Base-by-base conservation (phyloP, 208 protist species). In the Trypanosoma cruzi region DNA sequence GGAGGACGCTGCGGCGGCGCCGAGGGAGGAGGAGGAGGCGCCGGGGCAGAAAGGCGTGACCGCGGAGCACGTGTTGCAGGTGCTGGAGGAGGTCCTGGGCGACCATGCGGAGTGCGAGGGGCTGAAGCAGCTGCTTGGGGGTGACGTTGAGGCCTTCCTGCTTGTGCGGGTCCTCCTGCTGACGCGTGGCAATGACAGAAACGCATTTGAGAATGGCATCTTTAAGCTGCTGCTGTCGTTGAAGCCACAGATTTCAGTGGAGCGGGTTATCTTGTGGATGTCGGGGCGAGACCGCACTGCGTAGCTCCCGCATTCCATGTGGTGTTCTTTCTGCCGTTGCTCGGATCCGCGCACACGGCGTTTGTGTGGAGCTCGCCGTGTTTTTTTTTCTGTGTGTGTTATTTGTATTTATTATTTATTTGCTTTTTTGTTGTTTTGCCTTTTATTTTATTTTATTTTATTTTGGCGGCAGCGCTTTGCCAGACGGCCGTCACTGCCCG, bases 91-190 rank as follows among this genome's bases (percentile, higher is more conserved):
- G 26, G 28, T 40, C 26, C 14, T 62, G 0, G 42, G 18, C 5
- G 53, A 54, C 14, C 53, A 54, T 36, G 49, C 32, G 11, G 58
- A 62, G 34, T 54, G 65, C 31, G 64, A 18, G 28, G 40, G 48
- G 11, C 44, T 79, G 32, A 59, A 74, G 29, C 16, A 52, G 13
- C 22, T 80, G 4, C 63, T 84, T 2, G 55, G 68, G 16, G 53
- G 64, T 16, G 68, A 81, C 40, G 4, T 54, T 6, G 75, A 81
- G 58, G 49, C 71, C 1, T 81, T 77, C 58, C 26, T 80, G 44
- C 64, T 85, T 4, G 26, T 81, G 52, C 75, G 79, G 58, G 60
- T 81, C 26, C 44, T 85, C 32, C 40, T 72, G 0, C 14, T 70
- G 18, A 85, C 75, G 10, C 69, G 75, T 6, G 32, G 55, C 18